Conservation (phyloP, 164 flowering plant species). For the Chimonanthus praecox region DNA sequence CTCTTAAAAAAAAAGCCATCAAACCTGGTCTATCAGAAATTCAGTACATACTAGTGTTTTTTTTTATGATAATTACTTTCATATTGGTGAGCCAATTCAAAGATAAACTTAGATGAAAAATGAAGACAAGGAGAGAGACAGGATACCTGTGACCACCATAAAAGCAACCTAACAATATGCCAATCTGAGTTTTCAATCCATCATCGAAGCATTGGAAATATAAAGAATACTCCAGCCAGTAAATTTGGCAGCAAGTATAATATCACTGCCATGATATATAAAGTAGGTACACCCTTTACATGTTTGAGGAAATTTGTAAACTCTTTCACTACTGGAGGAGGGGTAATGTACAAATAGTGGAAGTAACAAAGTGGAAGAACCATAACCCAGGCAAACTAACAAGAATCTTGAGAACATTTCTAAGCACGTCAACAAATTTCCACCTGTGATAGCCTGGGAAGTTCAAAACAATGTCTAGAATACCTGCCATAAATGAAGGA, state of each 20-base stretch:
- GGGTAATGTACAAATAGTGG: conserved; percentile 30
- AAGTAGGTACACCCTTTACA: conserved; percentile 66
- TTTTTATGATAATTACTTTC: too few species aligned
- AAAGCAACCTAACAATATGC: conserved; percentile 71
- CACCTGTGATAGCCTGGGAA: conserved; percentile 86
- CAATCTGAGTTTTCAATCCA: conserved; percentile 97
- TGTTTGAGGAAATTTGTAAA: conserved; percentile 37
- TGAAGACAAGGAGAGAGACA: background rate
- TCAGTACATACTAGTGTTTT: too few species aligned
- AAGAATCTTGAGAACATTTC: conserved; percentile 72
- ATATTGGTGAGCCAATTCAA: too few species aligned
- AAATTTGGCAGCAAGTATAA: conserved; percentile 78
- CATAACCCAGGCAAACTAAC: conserved; percentile 74
- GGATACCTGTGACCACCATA: conserved; percentile 99
- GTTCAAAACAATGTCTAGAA: conserved; percentile 75
- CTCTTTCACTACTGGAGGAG: conserved; percentile 30
- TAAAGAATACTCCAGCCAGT: conserved; percentile 63
- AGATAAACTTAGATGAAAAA: background rate
- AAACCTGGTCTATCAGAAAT: too few species aligned
- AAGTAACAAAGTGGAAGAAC: conserved; percentile 69
- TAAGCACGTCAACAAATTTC: conserved; percentile 72
- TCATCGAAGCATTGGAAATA: conserved; percentile 93
- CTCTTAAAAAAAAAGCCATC: too few species aligned
- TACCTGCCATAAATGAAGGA: conserved; percentile 39
- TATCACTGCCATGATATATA: conserved; percentile 71